Base-by-base conservation (phyloP, 352 stramenopile genomes). In the Blastocystis hominis region DNA sequence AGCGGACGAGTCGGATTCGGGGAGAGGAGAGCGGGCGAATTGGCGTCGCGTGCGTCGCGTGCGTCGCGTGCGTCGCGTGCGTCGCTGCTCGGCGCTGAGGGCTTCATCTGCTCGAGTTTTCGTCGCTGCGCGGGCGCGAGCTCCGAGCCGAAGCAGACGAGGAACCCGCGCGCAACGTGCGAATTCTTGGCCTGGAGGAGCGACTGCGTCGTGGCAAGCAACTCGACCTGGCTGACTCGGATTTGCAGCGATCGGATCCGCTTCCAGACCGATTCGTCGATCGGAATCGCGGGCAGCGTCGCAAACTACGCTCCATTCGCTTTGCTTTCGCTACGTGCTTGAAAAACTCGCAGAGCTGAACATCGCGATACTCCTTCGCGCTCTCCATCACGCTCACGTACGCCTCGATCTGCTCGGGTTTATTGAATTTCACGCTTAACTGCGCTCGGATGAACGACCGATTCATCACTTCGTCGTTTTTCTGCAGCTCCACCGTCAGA, bases 261-360 rank as follows among this genome's bases (percentile, higher is more conserved):
- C 0, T 17, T 9, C 72, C 72, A 84, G 2, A 64, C 30, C 15
- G 30, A 4, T 4, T 13, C 5, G 34, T 59, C 46, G 20, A 84
- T 34, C 10, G 24, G 40, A 44, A 30, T 10, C 17, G 24, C 2
- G 3, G 47, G 36, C n/a, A 54, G 30, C 13, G 38, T 13, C n/a
- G 72, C 72, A 66, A 68, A 84, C 72, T 84, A 84, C 7, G 15
- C 17, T n/a, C 68, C 10, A 64, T 30, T 30, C 20, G 1, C 5
- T 30, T 3, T 46, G 5, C 5, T 34, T 68, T 13, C 0, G 44
- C 10, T 54, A 84, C 72, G 44, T 53, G 55, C 7, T 46, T 15
- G 38, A 84, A 84, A 47, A 84, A 84, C 36, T 84, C 72, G 3
- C 44, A 38, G 17, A 84, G 30, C 0, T 53, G 30, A 24, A 84